Evolutionary conservation across 2,329 filamentous ascomycete species (phyloP).

Genomic region (Thelonectria blattea): DNA sequence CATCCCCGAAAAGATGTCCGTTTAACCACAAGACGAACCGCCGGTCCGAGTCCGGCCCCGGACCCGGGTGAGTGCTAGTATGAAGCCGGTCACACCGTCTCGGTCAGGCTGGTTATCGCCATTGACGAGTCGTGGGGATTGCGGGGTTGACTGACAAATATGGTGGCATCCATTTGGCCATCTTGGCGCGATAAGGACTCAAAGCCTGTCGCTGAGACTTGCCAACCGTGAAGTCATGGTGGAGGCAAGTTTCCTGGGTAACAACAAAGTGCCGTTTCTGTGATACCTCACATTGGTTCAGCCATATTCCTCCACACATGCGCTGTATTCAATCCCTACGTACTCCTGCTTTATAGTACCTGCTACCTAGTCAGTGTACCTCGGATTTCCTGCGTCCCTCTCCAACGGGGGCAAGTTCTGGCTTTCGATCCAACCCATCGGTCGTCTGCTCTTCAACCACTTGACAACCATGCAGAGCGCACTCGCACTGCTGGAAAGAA

Average conservation of each 20-base stretch:
- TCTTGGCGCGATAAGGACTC: neutral
- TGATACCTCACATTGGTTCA: too few species aligned
- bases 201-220: too few species aligned
- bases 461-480: constrained; percentile 32
- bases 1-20: neutral
- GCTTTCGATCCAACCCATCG: constrained; percentile 34
- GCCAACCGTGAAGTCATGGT: neutral
- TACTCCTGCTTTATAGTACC: neutral
- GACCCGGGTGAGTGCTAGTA: constrained; percentile 12
- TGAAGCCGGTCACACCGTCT: constrained; percentile 21
- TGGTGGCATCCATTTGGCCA: constrained; percentile 13
- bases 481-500: constrained; percentile 24
- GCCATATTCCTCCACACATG: neutral
- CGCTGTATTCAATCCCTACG: neutral
- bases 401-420: constrained; percentile 28
- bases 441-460: constrained; percentile 34
- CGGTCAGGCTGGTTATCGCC: constrained; percentile 3
- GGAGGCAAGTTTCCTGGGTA: neutral
- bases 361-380: constrained; percentile 30
- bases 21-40: neutral
- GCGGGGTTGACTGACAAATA: constrained; percentile 28
- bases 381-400: too few species aligned
- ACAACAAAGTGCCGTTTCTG: neutral
- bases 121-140: constrained; percentile 13
- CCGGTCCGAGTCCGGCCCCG: constrained; percentile 14